Percentiles rank a stretch among this genome's conserved stretches.
These are phyloP conservation scores for Aspergillus ellipticus DNA, from an alignment of 495 filamentous ascomycete genomes.

Conservation along the genomic window DNA sequence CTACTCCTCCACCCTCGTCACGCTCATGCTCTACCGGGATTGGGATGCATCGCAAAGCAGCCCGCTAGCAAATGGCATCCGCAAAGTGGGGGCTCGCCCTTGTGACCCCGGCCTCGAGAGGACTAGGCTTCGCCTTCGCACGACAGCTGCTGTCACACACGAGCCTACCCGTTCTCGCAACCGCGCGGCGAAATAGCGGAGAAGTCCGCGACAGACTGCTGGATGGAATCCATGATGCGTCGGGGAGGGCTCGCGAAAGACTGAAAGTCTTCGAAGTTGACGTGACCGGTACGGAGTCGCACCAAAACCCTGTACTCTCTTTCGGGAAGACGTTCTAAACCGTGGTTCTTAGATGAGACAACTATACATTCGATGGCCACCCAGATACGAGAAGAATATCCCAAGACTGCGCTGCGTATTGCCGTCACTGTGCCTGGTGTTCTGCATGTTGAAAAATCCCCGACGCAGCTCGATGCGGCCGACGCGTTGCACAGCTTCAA, in stretches of 20 bases:
- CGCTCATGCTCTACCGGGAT: background rate
- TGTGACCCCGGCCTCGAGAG: conserved; percentile 63
- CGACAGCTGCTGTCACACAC: conserved; percentile 63
- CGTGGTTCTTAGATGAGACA: conserved; percentile 31
- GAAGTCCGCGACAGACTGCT: conserved; percentile 53
- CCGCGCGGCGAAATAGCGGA: conserved; percentile 56
- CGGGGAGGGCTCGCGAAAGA: conserved; percentile 37
- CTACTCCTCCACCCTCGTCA: background rate
- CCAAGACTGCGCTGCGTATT: conserved; percentile 59
- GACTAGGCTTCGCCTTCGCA: conserved; percentile 70
- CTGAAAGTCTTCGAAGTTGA: conserved; percentile 57
- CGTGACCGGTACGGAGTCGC: conserved; percentile 47
- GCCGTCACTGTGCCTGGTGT: conserved; percentile 69
- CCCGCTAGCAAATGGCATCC: conserved; percentile 11
- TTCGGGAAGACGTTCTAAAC: conserved; percentile 6
- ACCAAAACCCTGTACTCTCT: background rate
- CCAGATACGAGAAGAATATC: conserved; percentile 41
- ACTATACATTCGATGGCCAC: conserved; percentile 38
- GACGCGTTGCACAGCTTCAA: conserved; percentile 58
- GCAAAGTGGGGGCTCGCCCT: conserved; percentile 18
- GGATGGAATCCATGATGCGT: conserved; percentile 31
- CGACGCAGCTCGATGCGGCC: conserved; percentile 54
- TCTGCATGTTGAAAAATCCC: conserved; percentile 71
- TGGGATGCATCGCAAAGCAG: background rate
- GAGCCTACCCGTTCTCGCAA: conserved; percentile 66